Conservation (phyloP, 139 green algal species). For the Asterochloris sp. region DNA sequence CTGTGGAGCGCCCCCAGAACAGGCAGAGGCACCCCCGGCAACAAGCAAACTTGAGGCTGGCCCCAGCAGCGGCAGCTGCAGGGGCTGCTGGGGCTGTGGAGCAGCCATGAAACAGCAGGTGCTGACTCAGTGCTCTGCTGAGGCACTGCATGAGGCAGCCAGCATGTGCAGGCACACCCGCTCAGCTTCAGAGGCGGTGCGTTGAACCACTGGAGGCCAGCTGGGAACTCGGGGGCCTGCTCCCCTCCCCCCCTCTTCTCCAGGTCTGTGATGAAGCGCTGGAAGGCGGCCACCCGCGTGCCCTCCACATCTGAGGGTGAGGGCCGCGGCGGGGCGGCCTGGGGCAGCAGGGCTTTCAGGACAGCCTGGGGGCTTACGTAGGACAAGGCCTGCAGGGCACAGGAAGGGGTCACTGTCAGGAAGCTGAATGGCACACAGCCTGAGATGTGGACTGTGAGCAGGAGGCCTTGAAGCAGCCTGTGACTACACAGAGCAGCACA, state of each 20-base stretch:
- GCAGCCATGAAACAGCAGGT: too few species aligned
- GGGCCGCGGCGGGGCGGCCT: not conserved
- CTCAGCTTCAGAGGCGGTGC: slow-evolving; percentile 34
- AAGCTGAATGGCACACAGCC: too few species aligned
- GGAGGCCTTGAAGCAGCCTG: too few species aligned
- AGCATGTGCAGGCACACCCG: not conserved
- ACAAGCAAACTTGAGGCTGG: too few species aligned
- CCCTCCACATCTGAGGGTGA: not conserved
- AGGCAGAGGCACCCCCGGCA: too few species aligned
- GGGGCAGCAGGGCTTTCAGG: slow-evolving; percentile 56
- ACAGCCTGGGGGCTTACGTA: slow-evolving; percentile 59
- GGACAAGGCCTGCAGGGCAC: slow-evolving; percentile 39
- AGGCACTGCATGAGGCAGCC: not conserved
- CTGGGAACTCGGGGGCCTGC: slow-evolving; percentile 63
- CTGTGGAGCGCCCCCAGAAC: too few species aligned
- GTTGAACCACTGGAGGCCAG: slow-evolving; percentile 61
- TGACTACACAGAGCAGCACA: too few species aligned
- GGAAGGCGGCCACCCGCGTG: slow-evolving; percentile 53
- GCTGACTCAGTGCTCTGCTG: too few species aligned
- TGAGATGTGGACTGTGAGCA: too few species aligned
- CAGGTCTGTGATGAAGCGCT: slow-evolving; percentile 61
- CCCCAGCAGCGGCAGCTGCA: too few species aligned
- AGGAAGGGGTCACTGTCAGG: too few species aligned
- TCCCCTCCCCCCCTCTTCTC: slow-evolving; percentile 50
- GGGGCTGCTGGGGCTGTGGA: too few species aligned